A percentile compares a stretch with the other conserved stretches of the same genome.
Evolutionary conservation across 345 rosid species (phyloP).

Genomic region (Moricandia arvensis): DNA sequence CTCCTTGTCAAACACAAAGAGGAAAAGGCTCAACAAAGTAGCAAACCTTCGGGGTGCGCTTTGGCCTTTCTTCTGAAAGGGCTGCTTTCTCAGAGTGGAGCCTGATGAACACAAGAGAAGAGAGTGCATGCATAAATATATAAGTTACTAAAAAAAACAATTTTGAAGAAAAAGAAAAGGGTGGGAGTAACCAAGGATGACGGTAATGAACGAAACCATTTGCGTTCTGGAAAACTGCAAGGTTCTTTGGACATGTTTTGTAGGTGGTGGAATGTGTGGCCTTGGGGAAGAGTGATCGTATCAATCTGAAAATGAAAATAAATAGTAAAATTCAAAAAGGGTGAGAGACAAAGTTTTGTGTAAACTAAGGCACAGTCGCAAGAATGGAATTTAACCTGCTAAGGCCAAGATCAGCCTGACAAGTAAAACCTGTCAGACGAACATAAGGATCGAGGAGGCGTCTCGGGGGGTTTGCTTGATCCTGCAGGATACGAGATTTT

Average conservation of each 20-base stretch:
- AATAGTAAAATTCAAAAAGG: neutral
- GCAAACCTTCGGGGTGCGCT: neutral
- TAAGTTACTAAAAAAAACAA: neutral
- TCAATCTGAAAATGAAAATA: neutral
- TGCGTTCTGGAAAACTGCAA: neutral
- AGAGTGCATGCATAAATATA: neutral
- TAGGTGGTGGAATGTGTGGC: neutral
- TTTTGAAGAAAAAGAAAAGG: neutral
- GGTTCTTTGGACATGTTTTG: neutral
- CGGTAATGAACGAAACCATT: neutral
- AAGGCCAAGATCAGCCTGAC: neutral
- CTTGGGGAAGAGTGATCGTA: conserved; percentile 8
- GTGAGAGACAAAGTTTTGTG: neutral
- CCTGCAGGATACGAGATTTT: neutral
- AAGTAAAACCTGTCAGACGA: neutral
- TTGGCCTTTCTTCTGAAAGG: neutral
- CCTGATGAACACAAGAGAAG: neutral
- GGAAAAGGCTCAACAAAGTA: neutral
- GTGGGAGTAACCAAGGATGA: neutral
- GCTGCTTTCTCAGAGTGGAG: neutral
- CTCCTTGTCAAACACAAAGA: neutral
- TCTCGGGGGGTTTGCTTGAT: neutral
- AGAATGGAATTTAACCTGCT: neutral
- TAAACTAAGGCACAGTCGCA: too few species aligned
- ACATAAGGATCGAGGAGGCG: neutral